Evolutionary conservation across 1,284 basidiomycete species (phyloP).

Genomic region (Acaromyces ingoldii): DNA sequence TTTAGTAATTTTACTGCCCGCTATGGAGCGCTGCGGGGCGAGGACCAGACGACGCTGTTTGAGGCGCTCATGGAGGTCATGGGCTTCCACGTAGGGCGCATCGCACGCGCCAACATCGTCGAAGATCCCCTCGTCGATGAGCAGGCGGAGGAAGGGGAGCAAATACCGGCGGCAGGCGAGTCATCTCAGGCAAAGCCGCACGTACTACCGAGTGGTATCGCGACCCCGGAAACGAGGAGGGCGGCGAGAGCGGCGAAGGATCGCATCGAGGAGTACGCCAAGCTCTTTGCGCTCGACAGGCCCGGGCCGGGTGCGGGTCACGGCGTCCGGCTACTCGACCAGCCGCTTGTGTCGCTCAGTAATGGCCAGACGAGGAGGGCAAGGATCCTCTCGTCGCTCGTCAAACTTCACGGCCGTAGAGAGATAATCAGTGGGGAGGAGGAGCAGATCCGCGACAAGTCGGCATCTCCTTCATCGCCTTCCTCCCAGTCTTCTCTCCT

Average conservation of each 20-base stretch:
- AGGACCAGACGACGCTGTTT: constrained; percentile 40
- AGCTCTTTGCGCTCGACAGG: constrained; percentile 23
- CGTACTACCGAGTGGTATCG: no score
- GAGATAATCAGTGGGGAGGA: not conserved
- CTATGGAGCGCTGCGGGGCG: constrained; percentile 45
- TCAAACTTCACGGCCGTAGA: constrained; percentile 54
- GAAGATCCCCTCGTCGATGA: constrained; percentile 33
- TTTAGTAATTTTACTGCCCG: constrained; percentile 43
- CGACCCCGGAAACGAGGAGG: no score
- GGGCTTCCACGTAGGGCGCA: constrained; percentile 28
- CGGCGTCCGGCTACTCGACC: constrained; percentile 18
- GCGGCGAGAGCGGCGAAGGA: constrained; percentile 15
- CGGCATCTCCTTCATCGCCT: no score
- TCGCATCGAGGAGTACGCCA: constrained; percentile 24
- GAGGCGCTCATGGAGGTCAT: constrained; percentile 40
- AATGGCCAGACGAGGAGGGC: constrained; percentile 89
- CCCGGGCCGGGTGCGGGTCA: not conserved
- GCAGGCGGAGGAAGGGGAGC: not conserved
- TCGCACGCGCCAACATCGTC: constrained; percentile 25
- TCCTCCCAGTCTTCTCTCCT: no score
- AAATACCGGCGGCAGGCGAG: constrained; percentile 1
- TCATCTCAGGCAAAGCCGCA: constrained; percentile 2
- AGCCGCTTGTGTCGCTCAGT: constrained; percentile 61
- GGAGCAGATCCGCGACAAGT: not conserved
- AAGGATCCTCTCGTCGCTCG: constrained; percentile 71